These are phyloP conservation scores for Penicillium sp. DNA, from an alignment of 2,329 filamentous ascomycete species.

Conservation along the genomic window DNA sequence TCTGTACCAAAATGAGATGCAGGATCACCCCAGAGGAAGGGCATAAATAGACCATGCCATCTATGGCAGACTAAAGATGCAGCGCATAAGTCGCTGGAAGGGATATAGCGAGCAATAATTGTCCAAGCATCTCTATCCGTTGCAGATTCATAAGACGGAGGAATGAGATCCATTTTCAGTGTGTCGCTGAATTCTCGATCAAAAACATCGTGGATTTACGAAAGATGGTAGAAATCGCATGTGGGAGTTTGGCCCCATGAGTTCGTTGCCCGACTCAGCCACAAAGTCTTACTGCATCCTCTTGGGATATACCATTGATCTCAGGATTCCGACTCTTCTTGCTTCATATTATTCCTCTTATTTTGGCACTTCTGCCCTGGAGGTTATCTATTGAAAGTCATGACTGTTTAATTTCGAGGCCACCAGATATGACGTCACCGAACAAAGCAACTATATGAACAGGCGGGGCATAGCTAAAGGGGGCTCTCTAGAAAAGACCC, in stretches of 20 bases:
- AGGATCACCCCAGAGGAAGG: constrained; percentile 54
- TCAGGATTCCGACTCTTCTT: background rate
- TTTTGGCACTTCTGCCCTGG: background rate
- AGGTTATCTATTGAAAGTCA: background rate
- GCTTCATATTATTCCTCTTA: background rate
- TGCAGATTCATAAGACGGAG: constrained; percentile 53
- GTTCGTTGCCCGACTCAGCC: constrained; percentile 4
- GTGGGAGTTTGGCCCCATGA: background rate
- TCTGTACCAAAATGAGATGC: constrained; percentile 54
- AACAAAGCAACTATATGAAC: background rate
- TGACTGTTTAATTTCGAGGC: background rate
- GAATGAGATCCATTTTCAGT: constrained; percentile 46
- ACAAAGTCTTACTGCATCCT: background rate
- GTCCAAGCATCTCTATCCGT: constrained; percentile 48
- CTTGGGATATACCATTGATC: background rate
- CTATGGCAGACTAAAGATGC: constrained; percentile 48
- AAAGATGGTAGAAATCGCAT: background rate
- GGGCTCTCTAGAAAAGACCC: constrained; percentile 10
- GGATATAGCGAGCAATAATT: constrained; percentile 50
- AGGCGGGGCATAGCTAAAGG: background rate
- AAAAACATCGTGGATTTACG: background rate
- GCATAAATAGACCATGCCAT: constrained; percentile 53
- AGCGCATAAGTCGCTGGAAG: constrained; percentile 49
- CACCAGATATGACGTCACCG: constrained; percentile 1
- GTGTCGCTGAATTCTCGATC: background rate